Evolutionary conservation across 805 yeast species (phyloP), one percentile per base, ranked within the genome.

Genomic region (Zygotorulaspora sp.): DNA sequence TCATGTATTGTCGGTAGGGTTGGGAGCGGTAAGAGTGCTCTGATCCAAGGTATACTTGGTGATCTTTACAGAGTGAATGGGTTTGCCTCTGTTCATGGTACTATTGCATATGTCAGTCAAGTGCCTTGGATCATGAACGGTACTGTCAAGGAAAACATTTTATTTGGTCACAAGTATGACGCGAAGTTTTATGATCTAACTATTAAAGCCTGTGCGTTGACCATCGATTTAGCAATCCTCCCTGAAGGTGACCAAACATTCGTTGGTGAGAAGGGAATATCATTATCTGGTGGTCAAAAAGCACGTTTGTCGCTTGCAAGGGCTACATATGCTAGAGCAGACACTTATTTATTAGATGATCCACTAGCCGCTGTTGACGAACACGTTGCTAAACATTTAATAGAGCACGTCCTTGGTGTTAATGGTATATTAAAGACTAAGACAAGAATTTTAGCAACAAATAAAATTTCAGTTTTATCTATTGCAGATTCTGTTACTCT

Each of bases 81-180:
- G 29, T 65, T 72, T 14, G 89, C 84, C 4, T 67, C 68, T 12
- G 74, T 81, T 8, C 80, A 74, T 55, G 97, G 97, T 28, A 70
- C 75, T 32, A 70, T 85, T 23, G 97, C 97, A 0, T 90, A 89
- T 60, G 95, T 83, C 28, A 80, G 95, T 2, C 97, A 89, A 63
- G 79, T 83, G 26, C 94, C 98, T 1, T 92, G 98, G 98, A 88
- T 92, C 47, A 83, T 88, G 83, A 92, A 92, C 58, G 97, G 95
- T 23, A 72, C 94, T 3, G 90, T 92, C 4, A 82, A 77, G 50
- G 97, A 92, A 20, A 92, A 92, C 57, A 85, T 92, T 55, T 61
- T 88, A 36, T 92, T 92, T 64, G 98, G 98, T 14, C 86, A 81
- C 56, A 80, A 72, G 50, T 85, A 68, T 57, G 97, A 92, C 53